Evolutionary conservation across 495 filamentous ascomycete genomes (phyloP), one percentile per base, ranked within the genome.

Genomic region (Tuber umbilicatum): DNA sequence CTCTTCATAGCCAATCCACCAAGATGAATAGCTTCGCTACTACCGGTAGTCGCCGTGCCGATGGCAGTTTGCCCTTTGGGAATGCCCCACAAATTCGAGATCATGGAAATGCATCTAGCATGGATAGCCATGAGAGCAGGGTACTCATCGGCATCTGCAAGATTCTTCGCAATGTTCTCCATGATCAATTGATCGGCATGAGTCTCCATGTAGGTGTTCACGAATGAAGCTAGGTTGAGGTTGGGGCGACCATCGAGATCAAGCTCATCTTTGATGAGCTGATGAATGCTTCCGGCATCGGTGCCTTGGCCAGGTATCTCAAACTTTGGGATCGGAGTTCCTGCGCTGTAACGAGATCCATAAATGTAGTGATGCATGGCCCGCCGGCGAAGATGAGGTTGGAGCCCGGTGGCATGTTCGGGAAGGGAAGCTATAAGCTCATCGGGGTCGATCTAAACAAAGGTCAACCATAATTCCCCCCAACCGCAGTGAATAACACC

Each of bases 1-100:
- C 91, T 86, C 85, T 93, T 93, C 91, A 93, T 92, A 12, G 91
- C 91, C 69, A 93, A 83, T 5, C 91, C 91, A 23, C 90, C 91
- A 12, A 93, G 87, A 78, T 91, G 90, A 73, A 93, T 90, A 2
- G 91, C 91, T 79, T 93, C 91, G 10, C 87, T 89, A 4, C 89
- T 91, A 0, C 91, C 91, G 0, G 90, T 92, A 0, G 91, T 93
- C 1, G 91, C 91, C 1, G 89, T 87, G 5, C 91, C 91, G 75
- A 92, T 86, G 40, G 91, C 91, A 70, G 86, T 89, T 82, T 93
- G 90, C 39, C 86, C 85, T 73, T 88, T 88, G 69, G 89, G 87
- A 3, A 86, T 89, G 5, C 87, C 87, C 91, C 91, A 93, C 14
- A 93, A 84, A 80, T 92, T 80, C 12, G 90, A 87, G 45, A 93